phyloP scores from a whole-genome alignment of 2,329 filamentous ascomycete species.

The Diplodia intermedia region DNA sequence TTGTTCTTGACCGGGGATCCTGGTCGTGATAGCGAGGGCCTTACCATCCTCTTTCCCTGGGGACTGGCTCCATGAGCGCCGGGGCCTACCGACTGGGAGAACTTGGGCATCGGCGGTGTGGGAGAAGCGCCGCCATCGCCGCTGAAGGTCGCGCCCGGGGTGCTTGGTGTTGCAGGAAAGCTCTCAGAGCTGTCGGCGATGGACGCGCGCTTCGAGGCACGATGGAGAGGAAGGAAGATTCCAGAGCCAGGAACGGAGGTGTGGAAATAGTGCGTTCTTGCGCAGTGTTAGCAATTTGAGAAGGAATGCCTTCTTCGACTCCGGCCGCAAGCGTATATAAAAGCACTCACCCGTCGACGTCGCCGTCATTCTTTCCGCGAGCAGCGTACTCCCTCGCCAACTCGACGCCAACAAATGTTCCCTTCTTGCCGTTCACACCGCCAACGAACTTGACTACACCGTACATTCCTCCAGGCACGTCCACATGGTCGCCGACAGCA shows the following conservation, averaged over 20 bases:
- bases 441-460: slow-evolving; percentile 91
- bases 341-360: slow-evolving; percentile 82
- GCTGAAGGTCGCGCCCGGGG: slow-evolving; percentile 59
- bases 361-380: slow-evolving; percentile 92
- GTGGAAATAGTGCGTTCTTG: slow-evolving; percentile 74
- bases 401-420: slow-evolving; percentile 91
- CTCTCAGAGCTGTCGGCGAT: slow-evolving; percentile 60
- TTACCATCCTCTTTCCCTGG: slow-evolving; percentile 65
- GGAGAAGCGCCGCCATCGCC: slow-evolving; percentile 39
- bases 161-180: slow-evolving; percentile 72
- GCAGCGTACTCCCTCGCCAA: slow-evolving; percentile 79
- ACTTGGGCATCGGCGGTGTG: slow-evolving; percentile 73
- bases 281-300: slow-evolving; percentile 6
- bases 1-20: slow-evolving; percentile 81
- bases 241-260: slow-evolving; percentile 81
- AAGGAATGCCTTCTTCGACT: slow-evolving; percentile 5
- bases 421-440: slow-evolving; percentile 84
- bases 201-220: slow-evolving; percentile 73
- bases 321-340: not conserved
- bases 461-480: slow-evolving; percentile 92
- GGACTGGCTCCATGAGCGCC: slow-evolving; percentile 63
- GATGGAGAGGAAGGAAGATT: slow-evolving; percentile 89
- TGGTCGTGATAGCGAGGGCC: slow-evolving; percentile 82
- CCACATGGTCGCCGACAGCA: slow-evolving; percentile 81
- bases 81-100: slow-evolving; percentile 87